Evolutionary conservation across 768 basidiomycete genomes (phyloP).

Genomic region (Nidularia pulvinata): DNA sequence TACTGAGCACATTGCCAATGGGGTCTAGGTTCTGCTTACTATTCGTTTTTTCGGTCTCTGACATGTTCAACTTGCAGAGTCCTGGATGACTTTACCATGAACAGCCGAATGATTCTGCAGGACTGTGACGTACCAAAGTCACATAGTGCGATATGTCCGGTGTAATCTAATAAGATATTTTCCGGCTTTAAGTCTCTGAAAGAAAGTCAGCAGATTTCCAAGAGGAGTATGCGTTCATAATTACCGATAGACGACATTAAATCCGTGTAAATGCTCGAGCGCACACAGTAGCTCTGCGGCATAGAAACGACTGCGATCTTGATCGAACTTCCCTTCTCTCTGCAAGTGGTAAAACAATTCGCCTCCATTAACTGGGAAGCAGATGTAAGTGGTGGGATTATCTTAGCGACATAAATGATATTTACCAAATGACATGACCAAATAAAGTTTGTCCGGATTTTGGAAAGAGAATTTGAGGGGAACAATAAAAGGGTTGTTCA

Average conservation of each 20-base stretch:
- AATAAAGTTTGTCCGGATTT: slow-evolving; percentile 94
- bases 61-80: slow-evolving; percentile 97
- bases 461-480: slow-evolving; percentile 99
- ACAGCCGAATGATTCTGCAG: too few species aligned
- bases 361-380: slow-evolving; percentile 82
- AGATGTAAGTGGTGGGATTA: slow-evolving; percentile 1
- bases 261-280: slow-evolving; percentile 93
- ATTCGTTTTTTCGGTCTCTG: slow-evolving; percentile 96
- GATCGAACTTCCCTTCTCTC: slow-evolving; percentile 95
- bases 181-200: slow-evolving; percentile 93
- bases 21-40: slow-evolving; percentile 47
- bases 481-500: slow-evolving; percentile 99
- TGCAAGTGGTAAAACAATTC: slow-evolving; percentile 98
- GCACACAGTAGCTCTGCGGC: slow-evolving; percentile 97
- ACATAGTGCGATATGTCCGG: slow-evolving; percentile 96
- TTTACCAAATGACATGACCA: slow-evolving; percentile 95
- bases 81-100: slow-evolving; percentile 28
- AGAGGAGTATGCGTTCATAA: slow-evolving; percentile 10
- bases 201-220: slow-evolving; percentile 1
- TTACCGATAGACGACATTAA: slow-evolving; percentile 98
- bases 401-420: slow-evolving; percentile 3
- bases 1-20: background rate
- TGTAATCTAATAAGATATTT: slow-evolving; percentile 97
- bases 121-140: slow-evolving; percentile 71
- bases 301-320: slow-evolving; percentile 92